Conservation (phyloP, 495 filamentous ascomycete genomes). For the Trichoderma virens region DNA sequence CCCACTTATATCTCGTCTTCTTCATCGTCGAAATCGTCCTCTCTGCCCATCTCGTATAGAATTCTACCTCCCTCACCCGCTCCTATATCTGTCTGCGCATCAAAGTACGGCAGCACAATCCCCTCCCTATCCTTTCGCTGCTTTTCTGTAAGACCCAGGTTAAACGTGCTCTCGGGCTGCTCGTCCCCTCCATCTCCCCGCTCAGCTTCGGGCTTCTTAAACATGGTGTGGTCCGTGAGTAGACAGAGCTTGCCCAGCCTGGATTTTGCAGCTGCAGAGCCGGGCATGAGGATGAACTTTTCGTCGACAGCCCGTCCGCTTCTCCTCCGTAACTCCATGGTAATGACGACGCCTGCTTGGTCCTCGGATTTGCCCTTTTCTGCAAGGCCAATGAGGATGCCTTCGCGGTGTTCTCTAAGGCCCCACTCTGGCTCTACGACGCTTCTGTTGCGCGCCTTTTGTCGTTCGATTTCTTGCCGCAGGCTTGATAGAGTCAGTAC, state of each 20-base stretch:
- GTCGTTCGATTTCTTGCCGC: conserved; percentile 58
- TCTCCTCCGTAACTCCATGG: conserved; percentile 77
- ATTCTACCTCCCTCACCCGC: conserved; percentile 83
- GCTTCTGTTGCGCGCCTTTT: conserved; percentile 61
- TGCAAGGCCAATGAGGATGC: conserved; percentile 55
- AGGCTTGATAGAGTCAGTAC: conserved; percentile 47
- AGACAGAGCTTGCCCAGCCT: conserved; percentile 50
- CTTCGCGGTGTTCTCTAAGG: conserved; percentile 64
- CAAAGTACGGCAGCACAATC: conserved; percentile 88
- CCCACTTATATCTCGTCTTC: conserved; percentile 80
- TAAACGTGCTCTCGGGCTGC: conserved; percentile 60
- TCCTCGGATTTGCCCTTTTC: conserved; percentile 21
- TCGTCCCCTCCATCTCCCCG: conserved; percentile 45
- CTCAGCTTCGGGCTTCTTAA: conserved; percentile 37
- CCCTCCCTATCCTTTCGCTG: conserved; percentile 78
- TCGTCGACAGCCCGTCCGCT: conserved; percentile 72
- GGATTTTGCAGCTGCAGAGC: neutral
- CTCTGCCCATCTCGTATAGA: conserved; percentile 89
- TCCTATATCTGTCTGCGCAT: conserved; percentile 74
- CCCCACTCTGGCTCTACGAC: conserved; percentile 67
- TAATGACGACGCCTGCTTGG: conserved; percentile 56
- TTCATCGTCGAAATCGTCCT: conserved; percentile 98
- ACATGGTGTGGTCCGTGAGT: conserved; percentile 71
- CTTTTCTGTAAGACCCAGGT: conserved; percentile 79
- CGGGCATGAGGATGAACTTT: conserved; percentile 61